Percentiles rank a stretch among this genome's conserved stretches.
Conservation (phyloP, 495 filamentous ascomycete genomes). For the Lepraria neglecta region DNA sequence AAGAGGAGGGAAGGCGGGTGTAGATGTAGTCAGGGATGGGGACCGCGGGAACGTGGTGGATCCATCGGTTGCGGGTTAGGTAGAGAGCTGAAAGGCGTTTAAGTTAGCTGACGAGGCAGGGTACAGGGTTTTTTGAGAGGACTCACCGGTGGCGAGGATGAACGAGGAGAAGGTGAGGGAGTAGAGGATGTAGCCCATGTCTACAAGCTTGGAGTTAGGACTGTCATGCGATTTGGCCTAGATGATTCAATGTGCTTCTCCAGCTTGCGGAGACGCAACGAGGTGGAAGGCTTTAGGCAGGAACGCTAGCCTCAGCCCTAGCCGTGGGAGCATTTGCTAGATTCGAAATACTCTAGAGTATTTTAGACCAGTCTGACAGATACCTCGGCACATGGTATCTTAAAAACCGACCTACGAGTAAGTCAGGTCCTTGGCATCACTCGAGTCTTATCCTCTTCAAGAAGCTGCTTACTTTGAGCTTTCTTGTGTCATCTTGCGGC, state of each 20-base stretch:
- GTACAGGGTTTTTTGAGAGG: slow-evolving; percentile 5
- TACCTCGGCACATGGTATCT: background rate
- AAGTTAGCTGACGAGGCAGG: slow-evolving; percentile 18
- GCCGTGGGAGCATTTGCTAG: background rate
- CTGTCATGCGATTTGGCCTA: background rate
- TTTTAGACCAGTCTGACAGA: background rate
- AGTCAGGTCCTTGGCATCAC: too few species aligned
- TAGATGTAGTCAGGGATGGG: slow-evolving; percentile 60
- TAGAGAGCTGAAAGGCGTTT: slow-evolving; percentile 52
- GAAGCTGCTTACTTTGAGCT: background rate
- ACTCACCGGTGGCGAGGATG: slow-evolving; percentile 54
- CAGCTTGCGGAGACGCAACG: background rate
- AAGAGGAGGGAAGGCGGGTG: slow-evolving; percentile 63
- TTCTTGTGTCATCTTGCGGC: background rate
- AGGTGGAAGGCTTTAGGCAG: background rate
- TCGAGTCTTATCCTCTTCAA: background rate
- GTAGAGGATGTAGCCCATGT: slow-evolving; percentile 76
- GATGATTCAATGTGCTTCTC: slow-evolving; percentile 4
- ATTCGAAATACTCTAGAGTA: background rate
- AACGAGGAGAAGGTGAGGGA: slow-evolving; percentile 58
- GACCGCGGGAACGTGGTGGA: slow-evolving; percentile 40
- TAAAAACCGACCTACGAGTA: too few species aligned
- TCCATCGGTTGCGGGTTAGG: slow-evolving; percentile 72
- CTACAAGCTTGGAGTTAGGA: background rate
- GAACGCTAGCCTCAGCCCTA: background rate